phyloP scores from a whole-genome alignment of 108 stramenopile species.

The Fragilariopsis cylindrus region DNA sequence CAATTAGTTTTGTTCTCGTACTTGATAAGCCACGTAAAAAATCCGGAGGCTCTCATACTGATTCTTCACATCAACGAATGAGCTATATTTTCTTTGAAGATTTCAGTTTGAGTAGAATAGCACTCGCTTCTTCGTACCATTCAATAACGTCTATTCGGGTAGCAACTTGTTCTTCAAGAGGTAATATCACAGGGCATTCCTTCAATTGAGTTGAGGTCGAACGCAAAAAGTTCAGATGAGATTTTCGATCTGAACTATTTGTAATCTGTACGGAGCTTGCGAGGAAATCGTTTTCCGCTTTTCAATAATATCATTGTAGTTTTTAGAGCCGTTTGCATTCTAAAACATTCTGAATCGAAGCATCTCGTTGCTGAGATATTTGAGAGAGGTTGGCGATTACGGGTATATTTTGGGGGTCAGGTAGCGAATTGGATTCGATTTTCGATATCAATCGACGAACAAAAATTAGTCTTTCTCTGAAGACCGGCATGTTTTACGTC shows the following conservation, averaged over 20 bases:
- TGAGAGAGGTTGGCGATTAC: constrained; percentile 1
- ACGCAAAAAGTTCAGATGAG: not conserved
- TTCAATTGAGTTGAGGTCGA: constrained; percentile 34
- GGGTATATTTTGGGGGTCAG: not conserved
- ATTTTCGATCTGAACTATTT: not conserved
- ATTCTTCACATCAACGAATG: not conserved
- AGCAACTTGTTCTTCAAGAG: constrained; percentile 67
- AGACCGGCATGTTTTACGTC: constrained; percentile 55
- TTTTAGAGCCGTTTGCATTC: not conserved
- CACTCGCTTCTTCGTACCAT: constrained; percentile 48
- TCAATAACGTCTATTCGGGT: constrained; percentile 52
- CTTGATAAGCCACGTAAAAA: constrained; percentile 41
- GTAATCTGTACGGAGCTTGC: not conserved
- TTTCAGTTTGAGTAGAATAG: not conserved
- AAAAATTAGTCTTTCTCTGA: constrained; percentile 55
- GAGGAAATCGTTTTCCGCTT: constrained; percentile 17
- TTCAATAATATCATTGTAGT: not conserved
- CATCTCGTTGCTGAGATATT: constrained; percentile 1
- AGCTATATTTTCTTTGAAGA: not conserved
- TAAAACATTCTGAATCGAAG: not conserved
- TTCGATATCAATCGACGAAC: constrained; percentile 38
- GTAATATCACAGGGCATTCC: constrained; percentile 50
- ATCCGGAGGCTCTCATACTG: constrained; percentile 14
- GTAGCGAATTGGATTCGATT: constrained; percentile 8
- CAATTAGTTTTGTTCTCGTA: constrained; percentile 30